Evolutionary conservation across 2,329 filamentous ascomycete genomes (phyloP).

Genomic region (Didymella arachidicola): DNA sequence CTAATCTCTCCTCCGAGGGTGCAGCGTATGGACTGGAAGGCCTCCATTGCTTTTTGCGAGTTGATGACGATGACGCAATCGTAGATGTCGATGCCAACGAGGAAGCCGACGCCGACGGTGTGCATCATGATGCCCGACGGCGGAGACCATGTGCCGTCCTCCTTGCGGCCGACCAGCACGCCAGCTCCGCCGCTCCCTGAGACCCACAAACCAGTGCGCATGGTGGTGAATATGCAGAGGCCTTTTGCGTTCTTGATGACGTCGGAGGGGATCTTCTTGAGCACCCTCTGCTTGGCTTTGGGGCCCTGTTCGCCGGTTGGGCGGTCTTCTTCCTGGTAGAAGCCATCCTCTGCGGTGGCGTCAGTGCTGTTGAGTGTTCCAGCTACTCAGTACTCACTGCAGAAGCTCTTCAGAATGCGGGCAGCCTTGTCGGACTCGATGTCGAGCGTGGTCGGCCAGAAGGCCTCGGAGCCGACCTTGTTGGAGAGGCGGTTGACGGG

Average conservation of each 20-base stretch:
- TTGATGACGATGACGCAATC: constrained; percentile 95
- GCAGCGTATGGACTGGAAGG: constrained; percentile 79
- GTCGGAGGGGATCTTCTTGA: constrained; percentile 83
- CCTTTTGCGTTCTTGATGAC: constrained; percentile 91
- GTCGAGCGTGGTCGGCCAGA: constrained; percentile 86
- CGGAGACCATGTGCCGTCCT: constrained; percentile 88
- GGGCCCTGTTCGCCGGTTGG: constrained; percentile 57
- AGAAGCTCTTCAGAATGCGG: constrained; percentile 88
- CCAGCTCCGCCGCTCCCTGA: constrained; percentile 91
- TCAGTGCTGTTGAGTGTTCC: constrained; percentile 22
- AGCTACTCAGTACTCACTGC: constrained; percentile 66
- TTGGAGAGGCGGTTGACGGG: constrained; percentile 84
- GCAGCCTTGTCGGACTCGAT: constrained; percentile 92
- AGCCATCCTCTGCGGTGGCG: constrained; percentile 66
- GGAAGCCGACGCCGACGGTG: constrained; percentile 85
- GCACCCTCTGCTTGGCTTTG: constrained; percentile 68
- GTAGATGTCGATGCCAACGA: constrained; percentile 93
- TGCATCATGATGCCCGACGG: constrained; percentile 91
- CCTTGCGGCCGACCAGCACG: constrained; percentile 81
- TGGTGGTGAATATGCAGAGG: constrained; percentile 92
- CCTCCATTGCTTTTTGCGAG: constrained; percentile 80
- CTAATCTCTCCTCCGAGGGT: constrained; percentile 84
- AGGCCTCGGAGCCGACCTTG: constrained; percentile 80
- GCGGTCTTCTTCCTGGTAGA: constrained; percentile 66
- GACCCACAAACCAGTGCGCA: constrained; percentile 91